phyloP scores from a whole-genome alignment of 2,329 filamentous ascomycete genomes.

The Fusarium proliferatum region DNA sequence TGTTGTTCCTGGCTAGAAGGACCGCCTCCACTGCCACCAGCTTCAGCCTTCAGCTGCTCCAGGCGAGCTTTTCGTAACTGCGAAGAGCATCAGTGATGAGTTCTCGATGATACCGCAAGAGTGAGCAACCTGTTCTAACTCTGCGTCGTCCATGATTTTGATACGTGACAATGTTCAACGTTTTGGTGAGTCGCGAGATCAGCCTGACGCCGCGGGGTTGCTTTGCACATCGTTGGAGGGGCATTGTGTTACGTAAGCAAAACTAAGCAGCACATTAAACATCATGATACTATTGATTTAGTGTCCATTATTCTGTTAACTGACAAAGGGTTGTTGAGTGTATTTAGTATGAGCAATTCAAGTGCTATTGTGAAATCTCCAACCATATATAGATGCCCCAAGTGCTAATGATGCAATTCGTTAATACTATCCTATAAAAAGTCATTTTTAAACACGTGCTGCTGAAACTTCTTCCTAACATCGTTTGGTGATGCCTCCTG shows the following conservation, averaged over 20 bases:
- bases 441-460: neutral
- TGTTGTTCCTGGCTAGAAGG: constrained; percentile 62
- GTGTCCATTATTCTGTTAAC: neutral
- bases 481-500: constrained; percentile 50
- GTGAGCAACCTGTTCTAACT: constrained; percentile 54
- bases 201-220: constrained; percentile 37
- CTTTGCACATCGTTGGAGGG: constrained; percentile 37
- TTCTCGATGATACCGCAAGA: no score
- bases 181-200: constrained; percentile 30
- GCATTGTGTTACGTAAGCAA: constrained; percentile 34
- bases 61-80: constrained; percentile 93
- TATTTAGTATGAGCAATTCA: neutral
- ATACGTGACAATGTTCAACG: constrained; percentile 11
- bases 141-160: constrained; percentile 56
- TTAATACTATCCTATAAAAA: constrained; percentile 1
- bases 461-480: constrained; percentile 19
- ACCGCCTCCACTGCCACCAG: constrained; percentile 60
- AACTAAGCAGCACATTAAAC: neutral
- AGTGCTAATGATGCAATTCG: constrained; percentile 17
- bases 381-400: constrained; percentile 1
- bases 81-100: neutral
- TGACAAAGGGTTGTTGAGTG: neutral
- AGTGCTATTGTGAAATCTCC: neutral
- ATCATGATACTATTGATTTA: neutral
- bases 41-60: constrained; percentile 87